Conservation (phyloP, 164 flowering plant genomes). For the Umbellularia californica region DNA sequence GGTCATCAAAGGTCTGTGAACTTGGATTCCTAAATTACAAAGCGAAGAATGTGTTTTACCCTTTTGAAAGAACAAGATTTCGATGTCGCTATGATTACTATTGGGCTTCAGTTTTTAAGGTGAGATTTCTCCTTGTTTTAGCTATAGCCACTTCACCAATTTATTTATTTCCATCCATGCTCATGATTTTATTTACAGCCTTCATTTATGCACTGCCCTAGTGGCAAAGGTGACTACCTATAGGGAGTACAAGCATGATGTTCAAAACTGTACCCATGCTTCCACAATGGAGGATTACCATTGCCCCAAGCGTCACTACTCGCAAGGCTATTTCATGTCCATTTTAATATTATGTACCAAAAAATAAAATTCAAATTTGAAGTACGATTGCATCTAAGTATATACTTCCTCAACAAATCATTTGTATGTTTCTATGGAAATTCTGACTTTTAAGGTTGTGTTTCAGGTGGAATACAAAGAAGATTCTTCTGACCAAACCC, state of each 20-base stretch:
- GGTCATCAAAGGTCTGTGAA: constrained; percentile 90
- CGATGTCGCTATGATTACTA: constrained; percentile 90
- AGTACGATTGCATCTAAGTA: not conserved
- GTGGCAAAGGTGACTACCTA: no score
- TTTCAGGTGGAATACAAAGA: constrained; percentile 74
- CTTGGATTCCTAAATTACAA: constrained; percentile 71
- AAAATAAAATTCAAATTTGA: not conserved
- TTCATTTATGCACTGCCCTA: no score
- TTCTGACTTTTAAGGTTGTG: not conserved
- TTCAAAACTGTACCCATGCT: not conserved
- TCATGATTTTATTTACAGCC: no score
- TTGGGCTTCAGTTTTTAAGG: constrained; percentile 93
- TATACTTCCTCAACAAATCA: not conserved
- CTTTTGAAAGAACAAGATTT: constrained; percentile 52
- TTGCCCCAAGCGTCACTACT: no score
- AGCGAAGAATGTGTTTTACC: constrained; percentile 63
- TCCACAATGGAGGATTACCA: not conserved
- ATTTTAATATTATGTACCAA: not conserved
- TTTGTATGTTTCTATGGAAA: not conserved
- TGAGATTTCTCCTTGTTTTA: constrained; percentile 16
- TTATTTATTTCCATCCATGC: not conserved
- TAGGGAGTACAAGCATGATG: no score
- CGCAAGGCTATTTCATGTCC: not conserved
- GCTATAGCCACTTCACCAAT: not conserved
- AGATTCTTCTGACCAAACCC: constrained; percentile 51